Evolutionary conservation across 352 stramenopile species (phyloP).

Genomic region (Globisporangium echinulatum): DNA sequence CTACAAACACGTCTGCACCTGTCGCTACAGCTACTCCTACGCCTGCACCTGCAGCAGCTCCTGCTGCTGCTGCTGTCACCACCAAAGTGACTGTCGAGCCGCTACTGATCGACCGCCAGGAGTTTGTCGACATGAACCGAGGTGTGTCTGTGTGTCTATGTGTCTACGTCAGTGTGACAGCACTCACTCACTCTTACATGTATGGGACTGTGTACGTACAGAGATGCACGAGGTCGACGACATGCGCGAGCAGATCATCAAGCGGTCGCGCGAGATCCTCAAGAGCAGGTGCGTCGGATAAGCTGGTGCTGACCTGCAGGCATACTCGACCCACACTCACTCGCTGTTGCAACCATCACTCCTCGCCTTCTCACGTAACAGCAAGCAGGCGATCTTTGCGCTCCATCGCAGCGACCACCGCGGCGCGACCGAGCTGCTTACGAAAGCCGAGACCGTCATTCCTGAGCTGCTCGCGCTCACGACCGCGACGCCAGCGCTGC

Average conservation of each 20-base stretch:
- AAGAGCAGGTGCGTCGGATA: constrained; percentile 67
- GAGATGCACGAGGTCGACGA: constrained; percentile 91
- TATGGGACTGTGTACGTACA: constrained; percentile 7
- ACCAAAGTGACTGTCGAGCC: too few relatives aligned
- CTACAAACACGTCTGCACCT: too few relatives aligned
- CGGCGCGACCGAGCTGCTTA: constrained; percentile 46
- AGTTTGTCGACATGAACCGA: constrained; percentile 50
- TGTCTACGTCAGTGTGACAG: too few relatives aligned
- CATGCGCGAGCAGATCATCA: constrained; percentile 92
- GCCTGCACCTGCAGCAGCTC: too few relatives aligned
- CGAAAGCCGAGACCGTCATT: constrained; percentile 55
- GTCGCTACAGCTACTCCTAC: too few relatives aligned
- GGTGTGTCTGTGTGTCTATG: constrained; percentile 12
- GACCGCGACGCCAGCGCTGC: constrained; percentile 73
- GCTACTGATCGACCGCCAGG: constrained; percentile 23
- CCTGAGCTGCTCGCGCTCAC: constrained; percentile 78
- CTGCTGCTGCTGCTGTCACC: constrained; percentile 6
- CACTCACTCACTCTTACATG: too few relatives aligned
- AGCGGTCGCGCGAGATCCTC: constrained; percentile 91
- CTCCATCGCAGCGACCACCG: constrained; percentile 84
- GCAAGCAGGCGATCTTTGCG: constrained; percentile 93
- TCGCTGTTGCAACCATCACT: too few relatives aligned
- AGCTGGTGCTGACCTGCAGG: too few relatives aligned
- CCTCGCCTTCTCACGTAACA: constrained; percentile 7
- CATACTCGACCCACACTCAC: too few relatives aligned